Evolutionary conservation across 73 alveolate species (phyloP).

Genomic region (Symbiodinium natans): DNA sequence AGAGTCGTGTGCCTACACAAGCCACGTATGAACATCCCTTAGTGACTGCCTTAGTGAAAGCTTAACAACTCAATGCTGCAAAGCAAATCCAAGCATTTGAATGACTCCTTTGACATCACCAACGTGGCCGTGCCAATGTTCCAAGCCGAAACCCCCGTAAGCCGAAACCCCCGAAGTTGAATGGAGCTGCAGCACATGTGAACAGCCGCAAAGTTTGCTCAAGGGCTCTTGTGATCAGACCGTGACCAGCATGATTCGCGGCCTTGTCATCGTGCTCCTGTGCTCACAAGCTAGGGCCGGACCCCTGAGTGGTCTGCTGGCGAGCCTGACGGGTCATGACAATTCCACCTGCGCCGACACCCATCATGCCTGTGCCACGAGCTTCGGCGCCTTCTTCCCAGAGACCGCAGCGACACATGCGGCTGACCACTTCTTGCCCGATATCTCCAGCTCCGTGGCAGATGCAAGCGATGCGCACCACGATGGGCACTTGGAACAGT

Average conservation of each 20-base stretch:
- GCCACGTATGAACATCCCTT: too few relatives aligned
- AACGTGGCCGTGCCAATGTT: too few relatives aligned
- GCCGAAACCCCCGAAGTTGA: too few relatives aligned
- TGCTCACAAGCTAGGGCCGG: background rate
- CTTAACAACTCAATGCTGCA: too few relatives aligned
- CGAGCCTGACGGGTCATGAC: background rate
- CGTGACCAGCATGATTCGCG: background rate
- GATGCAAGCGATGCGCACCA: background rate
- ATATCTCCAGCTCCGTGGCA: background rate
- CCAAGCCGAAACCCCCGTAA: too few relatives aligned
- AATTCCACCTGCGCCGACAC: background rate
- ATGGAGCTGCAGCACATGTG: too few relatives aligned
- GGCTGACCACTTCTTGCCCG: background rate
- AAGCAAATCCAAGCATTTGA: too few relatives aligned
- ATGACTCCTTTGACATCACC: too few relatives aligned
- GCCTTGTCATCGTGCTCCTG: background rate
- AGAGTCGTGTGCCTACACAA: too few relatives aligned
- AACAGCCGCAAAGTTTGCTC: too few relatives aligned
- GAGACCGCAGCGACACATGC: conserved; percentile 1
- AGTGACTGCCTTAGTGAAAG: too few relatives aligned
- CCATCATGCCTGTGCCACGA: background rate
- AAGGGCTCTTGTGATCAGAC: too few relatives aligned
- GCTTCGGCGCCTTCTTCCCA: background rate
- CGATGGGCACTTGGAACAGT: background rate
- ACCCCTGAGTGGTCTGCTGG: background rate